Base-by-base conservation (phyloP, 306 rosid genomes). In the Pachyrhizus erosus region DNA sequence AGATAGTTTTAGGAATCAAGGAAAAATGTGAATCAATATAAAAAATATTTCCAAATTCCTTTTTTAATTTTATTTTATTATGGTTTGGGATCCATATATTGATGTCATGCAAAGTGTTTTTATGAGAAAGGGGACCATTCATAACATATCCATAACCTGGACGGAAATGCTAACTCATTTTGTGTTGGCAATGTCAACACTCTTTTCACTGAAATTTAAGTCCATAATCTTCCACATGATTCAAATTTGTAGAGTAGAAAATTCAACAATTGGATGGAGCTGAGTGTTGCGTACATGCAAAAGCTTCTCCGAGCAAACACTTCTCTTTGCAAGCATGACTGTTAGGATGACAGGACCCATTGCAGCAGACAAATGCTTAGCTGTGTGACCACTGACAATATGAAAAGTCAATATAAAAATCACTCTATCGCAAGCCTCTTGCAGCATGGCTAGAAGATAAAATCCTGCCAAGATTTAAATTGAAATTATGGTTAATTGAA, bases 301-400 rank as follows among this genome's bases (percentile, higher is more conserved):
- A 70, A 85, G 87, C 94, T 93, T 94, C 73, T 73, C 90, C 27
- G 62, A 43, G 86, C 89, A 78, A 79, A 87, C 67, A 42, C 76
- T 81, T 82, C 99, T 91, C 91, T 88, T 93, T 49, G 94, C 97
- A 81, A 95, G 99, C 99, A 95, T 93, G 49, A 95, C 84, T 20
- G 96, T 87, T 80, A 89, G 58, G 87, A 93, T 85, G 86, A 88
- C 78, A 79, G 99, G 98, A 81, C 87, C 93, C 96, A 95, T 84
- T 33, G 96, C 94, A 29, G 98, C 96, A 80, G 93, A 85, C 76
- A 95, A 84, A 82, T 93, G 99, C 94, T 93, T 93, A 42, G 93
- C 96, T 10, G 99, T 91, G 87, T 93, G 99, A 84, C 98, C 99
- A 68, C 98, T 95, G 55, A 95, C 94, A 64, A 82, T 83, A 80